These are phyloP conservation scores for Acmispon strigosus DNA, from an alignment of 306 rosid genomes.

Conservation along the genomic window DNA sequence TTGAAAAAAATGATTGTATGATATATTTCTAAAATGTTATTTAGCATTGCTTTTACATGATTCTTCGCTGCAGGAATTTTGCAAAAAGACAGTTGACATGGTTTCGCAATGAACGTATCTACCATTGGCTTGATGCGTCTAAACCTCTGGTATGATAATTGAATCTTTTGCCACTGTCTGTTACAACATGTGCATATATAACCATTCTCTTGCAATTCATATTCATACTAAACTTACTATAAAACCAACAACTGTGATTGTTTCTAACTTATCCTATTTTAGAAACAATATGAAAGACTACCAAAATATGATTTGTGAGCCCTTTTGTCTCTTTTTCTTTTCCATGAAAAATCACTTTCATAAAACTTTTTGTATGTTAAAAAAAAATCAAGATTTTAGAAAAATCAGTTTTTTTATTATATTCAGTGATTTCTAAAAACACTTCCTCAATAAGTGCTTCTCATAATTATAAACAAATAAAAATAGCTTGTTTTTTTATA, in stretches of 20 bases:
- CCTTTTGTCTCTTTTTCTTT: too few relatives aligned
- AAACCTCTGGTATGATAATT: conserved; percentile 63
- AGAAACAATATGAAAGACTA: background rate
- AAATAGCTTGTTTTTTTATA: too few relatives aligned
- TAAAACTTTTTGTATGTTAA: too few relatives aligned
- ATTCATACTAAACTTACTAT: too few relatives aligned
- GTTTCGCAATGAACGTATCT: conserved; percentile 81
- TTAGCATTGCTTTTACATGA: conserved; percentile 5
- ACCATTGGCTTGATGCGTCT: conserved; percentile 95
- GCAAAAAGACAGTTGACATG: conserved; percentile 89
- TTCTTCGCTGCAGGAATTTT: conserved; percentile 61
- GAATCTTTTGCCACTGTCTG: conserved; percentile 2
- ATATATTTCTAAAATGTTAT: background rate
- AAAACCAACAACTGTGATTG: too few relatives aligned
- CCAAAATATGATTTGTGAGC: background rate
- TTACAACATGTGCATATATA: background rate
- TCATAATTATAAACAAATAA: too few relatives aligned
- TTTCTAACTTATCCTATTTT: background rate
- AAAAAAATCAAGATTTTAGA: too few relatives aligned
- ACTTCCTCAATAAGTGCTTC: too few relatives aligned
- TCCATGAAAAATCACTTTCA: too few relatives aligned
- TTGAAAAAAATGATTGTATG: too few relatives aligned
- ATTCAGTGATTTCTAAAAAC: too few relatives aligned
- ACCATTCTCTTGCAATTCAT: background rate
- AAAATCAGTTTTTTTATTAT: too few relatives aligned